Conservation (phyloP, 176 grass and related monocot species). For the Dendrocalamus sinicus region DNA sequence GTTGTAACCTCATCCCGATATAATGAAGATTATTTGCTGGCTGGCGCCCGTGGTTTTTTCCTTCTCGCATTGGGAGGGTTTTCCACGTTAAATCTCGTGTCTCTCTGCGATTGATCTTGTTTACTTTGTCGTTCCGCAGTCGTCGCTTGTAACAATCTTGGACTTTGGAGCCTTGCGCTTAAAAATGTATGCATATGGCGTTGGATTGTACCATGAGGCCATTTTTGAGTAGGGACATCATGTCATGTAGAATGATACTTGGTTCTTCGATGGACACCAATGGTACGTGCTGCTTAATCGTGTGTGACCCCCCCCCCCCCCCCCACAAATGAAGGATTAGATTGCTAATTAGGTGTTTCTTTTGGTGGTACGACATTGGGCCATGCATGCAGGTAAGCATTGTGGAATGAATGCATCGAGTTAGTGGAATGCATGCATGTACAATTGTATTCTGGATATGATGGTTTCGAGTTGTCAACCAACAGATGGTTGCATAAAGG, state of each 20-base stretch:
- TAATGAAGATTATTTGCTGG: no score
- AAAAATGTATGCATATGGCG: neutral
- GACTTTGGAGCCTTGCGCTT: neutral
- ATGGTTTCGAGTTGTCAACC: conserved; percentile 42
- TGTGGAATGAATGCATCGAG: neutral
- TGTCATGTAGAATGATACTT: neutral
- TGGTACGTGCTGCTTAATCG: neutral
- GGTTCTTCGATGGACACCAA: neutral
- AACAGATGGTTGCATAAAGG: conserved; percentile 1
- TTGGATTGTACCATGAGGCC: neutral
- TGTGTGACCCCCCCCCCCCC: neutral
- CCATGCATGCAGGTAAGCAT: neutral
- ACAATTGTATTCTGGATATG: neutral
- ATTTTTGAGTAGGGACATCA: conserved; percentile 5
- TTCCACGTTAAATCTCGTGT: no score
- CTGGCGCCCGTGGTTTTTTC: no score
- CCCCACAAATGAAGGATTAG: conserved; percentile 28
- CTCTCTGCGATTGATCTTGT: no score
- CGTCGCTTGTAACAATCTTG: no score
- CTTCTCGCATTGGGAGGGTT: no score
- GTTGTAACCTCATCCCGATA: no score
- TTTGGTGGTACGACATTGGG: neutral
- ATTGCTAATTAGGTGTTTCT: conserved; percentile 4
- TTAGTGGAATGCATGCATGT: conserved; percentile 42
- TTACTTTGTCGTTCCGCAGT: no score